A percentile compares a stretch with the other conserved stretches of the same genome.
phyloP scores from a whole-genome alignment of 768 basidiomycete species.

The Pisolithus marmoratus region DNA sequence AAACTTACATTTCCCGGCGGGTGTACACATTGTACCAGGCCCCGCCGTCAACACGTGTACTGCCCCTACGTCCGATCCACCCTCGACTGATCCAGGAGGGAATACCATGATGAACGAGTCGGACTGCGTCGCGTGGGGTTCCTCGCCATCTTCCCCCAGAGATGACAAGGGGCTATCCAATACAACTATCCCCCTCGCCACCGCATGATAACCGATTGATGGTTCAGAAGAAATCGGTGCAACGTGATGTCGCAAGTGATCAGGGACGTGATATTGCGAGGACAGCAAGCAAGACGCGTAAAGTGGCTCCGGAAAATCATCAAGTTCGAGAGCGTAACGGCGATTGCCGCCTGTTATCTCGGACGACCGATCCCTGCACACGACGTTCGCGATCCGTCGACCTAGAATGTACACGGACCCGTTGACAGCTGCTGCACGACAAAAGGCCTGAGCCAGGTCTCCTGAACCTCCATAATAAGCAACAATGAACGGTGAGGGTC shows the following conservation, averaged over 20 bases:
- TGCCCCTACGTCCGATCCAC: constrained; percentile 42
- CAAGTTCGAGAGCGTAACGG: constrained; percentile 44
- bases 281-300: constrained; percentile 52
- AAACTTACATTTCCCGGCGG: constrained; percentile 58
- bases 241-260: constrained; percentile 17
- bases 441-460: constrained; percentile 89
- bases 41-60: constrained; percentile 67
- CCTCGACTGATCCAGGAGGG: constrained; percentile 55
- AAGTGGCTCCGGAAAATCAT: constrained; percentile 57
- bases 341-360: constrained; percentile 3
- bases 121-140: constrained; percentile 13
- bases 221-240: constrained; percentile 10
- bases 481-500: constrained; percentile 83
- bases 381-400: constrained; percentile 31
- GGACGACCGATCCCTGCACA: constrained; percentile 16
- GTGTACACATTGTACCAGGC: constrained; percentile 68
- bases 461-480: constrained; percentile 93
- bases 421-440: constrained; percentile 78
- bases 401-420: constrained; percentile 73
- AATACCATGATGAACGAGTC: constrained; percentile 74
- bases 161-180: constrained; percentile 32
- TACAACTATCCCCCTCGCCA: constrained; percentile 49
- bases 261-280: constrained; percentile 33
- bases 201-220: constrained; percentile 6
- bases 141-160: constrained; percentile 18